Conservation (phyloP, 768 basidiomycete genomes). For the Tricholoma matsutake region DNA sequence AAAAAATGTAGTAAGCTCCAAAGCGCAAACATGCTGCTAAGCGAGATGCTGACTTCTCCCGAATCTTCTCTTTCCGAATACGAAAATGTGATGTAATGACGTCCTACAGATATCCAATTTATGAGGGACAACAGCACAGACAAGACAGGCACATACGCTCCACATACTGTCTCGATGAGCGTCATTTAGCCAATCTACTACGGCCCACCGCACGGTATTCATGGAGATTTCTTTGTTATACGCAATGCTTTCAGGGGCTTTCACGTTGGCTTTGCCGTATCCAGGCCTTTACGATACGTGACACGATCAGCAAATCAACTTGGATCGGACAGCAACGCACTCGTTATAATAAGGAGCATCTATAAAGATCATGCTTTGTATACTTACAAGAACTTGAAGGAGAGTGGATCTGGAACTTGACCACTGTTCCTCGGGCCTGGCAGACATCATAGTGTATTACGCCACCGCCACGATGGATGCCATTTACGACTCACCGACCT, state of each 20-base stretch:
- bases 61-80: slow-evolving; percentile 38
- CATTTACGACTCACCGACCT: slow-evolving; percentile 34
- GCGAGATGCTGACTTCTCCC: slow-evolving; percentile 33
- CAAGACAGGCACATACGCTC: slow-evolving; percentile 33
- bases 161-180: slow-evolving; percentile 41
- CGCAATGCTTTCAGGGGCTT: slow-evolving; percentile 30
- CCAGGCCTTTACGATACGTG: slow-evolving; percentile 38
- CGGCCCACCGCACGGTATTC: slow-evolving; percentile 50
- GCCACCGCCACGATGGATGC: background rate
- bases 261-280: slow-evolving; percentile 38
- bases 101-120: slow-evolving; percentile 31
- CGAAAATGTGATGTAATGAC: slow-evolving; percentile 49
- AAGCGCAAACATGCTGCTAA: background rate
- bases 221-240: slow-evolving; percentile 44
- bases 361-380: slow-evolving; percentile 57
- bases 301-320: slow-evolving; percentile 1
- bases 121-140: slow-evolving; percentile 2
- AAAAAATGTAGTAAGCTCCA: background rate
- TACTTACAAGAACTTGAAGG: slow-evolving; percentile 54
- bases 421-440: slow-evolving; percentile 43
- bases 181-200: slow-evolving; percentile 50
- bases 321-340: slow-evolving; percentile 28
- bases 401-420: slow-evolving; percentile 44
- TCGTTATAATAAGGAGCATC: slow-evolving; percentile 57
- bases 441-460: background rate